Evolutionary conservation across 2,329 filamentous ascomycete species (phyloP).

Genomic region (Lizonia empirigonia): DNA sequence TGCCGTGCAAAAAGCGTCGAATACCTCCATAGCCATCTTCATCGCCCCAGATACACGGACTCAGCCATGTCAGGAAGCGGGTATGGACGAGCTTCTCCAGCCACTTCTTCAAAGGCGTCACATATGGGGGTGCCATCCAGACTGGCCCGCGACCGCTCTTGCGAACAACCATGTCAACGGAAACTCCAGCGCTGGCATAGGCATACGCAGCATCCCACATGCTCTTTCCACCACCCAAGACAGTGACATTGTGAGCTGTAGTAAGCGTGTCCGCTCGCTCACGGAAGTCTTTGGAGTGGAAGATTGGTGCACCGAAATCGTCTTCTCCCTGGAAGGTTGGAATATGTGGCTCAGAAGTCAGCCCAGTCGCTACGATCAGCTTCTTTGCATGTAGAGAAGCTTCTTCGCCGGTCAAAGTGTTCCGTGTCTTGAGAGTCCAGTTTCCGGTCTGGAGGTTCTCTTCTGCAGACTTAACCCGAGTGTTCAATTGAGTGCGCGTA

Average conservation of each 20-base stretch:
- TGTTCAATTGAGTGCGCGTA: constrained; percentile 57
- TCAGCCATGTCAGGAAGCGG: constrained; percentile 74
- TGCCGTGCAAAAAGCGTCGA: constrained; percentile 63
- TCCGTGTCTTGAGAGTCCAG: constrained; percentile 17
- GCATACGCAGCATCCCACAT: constrained; percentile 68
- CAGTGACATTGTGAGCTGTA: constrained; percentile 48
- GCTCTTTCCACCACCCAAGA: constrained; percentile 68
- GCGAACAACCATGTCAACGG: constrained; percentile 65
- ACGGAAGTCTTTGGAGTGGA: constrained; percentile 63
- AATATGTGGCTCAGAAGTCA: constrained; percentile 63
- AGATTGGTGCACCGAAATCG: constrained; percentile 58
- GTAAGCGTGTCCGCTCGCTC: constrained; percentile 46
- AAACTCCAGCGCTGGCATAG: constrained; percentile 60
- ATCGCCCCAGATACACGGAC: constrained; percentile 73
- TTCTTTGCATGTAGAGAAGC: constrained; percentile 45
- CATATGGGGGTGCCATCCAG: constrained; percentile 65
- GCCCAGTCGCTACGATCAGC: constrained; percentile 66
- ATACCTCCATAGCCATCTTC: constrained; percentile 64
- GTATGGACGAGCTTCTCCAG: constrained; percentile 71
- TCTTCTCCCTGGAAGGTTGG: constrained; percentile 53
- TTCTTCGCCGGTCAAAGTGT: constrained; percentile 5
- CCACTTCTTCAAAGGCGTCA: constrained; percentile 71
- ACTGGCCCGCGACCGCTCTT: constrained; percentile 64
- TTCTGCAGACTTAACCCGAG: constrained; percentile 55
- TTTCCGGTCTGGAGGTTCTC: constrained; percentile 46